Base-by-base conservation (phyloP, 2,329 filamentous ascomycete species). In the Pleomassaria siparia region DNA sequence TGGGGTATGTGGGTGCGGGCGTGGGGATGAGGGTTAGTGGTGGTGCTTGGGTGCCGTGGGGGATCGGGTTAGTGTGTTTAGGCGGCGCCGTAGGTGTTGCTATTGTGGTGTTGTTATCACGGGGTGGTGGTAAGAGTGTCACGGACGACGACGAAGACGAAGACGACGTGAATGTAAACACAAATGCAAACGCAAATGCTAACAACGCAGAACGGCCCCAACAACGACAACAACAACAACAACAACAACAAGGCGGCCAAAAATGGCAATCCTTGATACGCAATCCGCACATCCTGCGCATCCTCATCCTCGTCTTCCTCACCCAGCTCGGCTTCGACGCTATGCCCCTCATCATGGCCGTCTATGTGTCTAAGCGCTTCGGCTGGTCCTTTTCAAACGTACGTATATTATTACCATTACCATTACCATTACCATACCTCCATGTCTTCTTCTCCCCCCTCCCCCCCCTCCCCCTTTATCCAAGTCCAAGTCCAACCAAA, bases 361-460 rank as follows among this genome's bases (percentile, higher is more conserved):
- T 60, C 18, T 58, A 58, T 15, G 46, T 60, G 11, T 58, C 53
- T 11, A 58, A 58, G 36, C 47, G 55, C 1, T 60, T 51, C 28
- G 49, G 47, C 1, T 60, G 57, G 57, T 43, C 16, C 1, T 58
- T 60, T 20, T 44, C 55, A 20, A 26, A 58, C 30, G 57, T 60
- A 47, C 52, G 57, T 49, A n/a, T n/a, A n/a, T n/a, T n/a, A n/a
- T n/a, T n/a, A n/a, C n/a, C n/a, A n/a, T n/a, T n/a, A n/a, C n/a
- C n/a, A n/a, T n/a, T n/a, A n/a, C n/a, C n/a, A n/a, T n/a, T n/a
- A n/a, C n/a, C n/a, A n/a, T n/a, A n/a, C n/a, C n/a, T n/a, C n/a
- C n/a, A n/a, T n/a, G n/a, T n/a, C n/a, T n/a, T n/a, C n/a, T n/a
- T n/a, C n/a, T n/a, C n/a, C n/a, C n/a, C n/a, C n/a, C n/a, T n/a